Conservation (phyloP, 352 stramenopile genomes). For the Phytopythium vexans region DNA sequence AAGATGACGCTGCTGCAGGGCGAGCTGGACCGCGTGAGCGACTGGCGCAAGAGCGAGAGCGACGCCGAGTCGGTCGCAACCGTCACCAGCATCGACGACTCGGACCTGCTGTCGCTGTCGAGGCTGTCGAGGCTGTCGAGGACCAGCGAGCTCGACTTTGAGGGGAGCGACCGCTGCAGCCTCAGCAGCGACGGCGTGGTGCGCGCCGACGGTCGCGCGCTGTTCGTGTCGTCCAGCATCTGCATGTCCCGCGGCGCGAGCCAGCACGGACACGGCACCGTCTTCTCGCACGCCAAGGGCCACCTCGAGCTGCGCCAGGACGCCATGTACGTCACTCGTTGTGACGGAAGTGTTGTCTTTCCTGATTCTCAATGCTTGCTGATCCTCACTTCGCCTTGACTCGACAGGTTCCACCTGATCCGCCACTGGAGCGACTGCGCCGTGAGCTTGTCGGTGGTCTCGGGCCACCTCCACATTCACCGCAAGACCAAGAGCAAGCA, state of each 20-base stretch:
- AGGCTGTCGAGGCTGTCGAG: neutral
- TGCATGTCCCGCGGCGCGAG: conserved; percentile 20
- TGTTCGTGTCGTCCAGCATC: conserved; percentile 15
- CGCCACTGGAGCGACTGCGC: conserved; percentile 24
- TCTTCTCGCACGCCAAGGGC: conserved; percentile 19
- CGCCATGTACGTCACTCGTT: conserved; percentile 11
- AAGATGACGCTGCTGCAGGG: conserved; percentile 6
- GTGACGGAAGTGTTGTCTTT: too few relatives aligned
- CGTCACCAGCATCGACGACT: conserved; percentile 1
- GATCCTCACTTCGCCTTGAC: neutral
- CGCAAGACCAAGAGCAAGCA: conserved; percentile 16
- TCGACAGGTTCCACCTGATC: conserved; percentile 16
- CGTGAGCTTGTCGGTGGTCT: conserved; percentile 18
- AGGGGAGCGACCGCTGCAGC: neutral
- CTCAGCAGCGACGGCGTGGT: neutral
- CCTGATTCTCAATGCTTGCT: neutral
- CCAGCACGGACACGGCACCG: conserved; percentile 8
- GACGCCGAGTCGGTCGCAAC: conserved; percentile 5
- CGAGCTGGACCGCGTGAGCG: neutral
- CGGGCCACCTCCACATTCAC: conserved; percentile 23
- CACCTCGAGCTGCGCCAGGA: conserved; percentile 20
- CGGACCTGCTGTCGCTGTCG: conserved; percentile 4
- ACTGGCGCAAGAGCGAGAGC: conserved; percentile 4
- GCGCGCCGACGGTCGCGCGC: conserved; percentile 1
- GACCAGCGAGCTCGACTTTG: neutral